Evolutionary conservation across 495 filamentous ascomycete species (phyloP).

Genomic region (Neurospora sp.): DNA sequence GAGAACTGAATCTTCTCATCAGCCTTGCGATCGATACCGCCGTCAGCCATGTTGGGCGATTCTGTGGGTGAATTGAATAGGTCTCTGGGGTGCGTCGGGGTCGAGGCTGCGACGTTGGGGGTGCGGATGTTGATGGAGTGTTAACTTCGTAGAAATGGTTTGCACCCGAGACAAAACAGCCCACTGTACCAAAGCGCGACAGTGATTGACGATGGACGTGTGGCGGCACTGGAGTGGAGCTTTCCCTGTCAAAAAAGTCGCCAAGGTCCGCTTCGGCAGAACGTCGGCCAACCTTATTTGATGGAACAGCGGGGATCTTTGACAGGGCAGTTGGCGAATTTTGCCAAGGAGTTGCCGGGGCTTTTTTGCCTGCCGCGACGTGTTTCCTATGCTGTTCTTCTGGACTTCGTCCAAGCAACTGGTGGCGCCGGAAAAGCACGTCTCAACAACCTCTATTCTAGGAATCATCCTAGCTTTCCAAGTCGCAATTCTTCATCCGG

Average conservation of each 20-base stretch:
- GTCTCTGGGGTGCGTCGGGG: neutral
- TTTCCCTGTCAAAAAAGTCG: neutral
- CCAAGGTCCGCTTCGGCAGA: neutral
- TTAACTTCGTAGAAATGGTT: neutral
- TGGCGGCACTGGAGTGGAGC: neutral
- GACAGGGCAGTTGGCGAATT: neutral
- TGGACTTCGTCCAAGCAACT: neutral
- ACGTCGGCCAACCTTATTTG: neutral
- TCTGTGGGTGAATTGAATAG: conserved; percentile 17
- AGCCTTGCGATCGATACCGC: conserved; percentile 75
- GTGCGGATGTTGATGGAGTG: conserved; percentile 1
- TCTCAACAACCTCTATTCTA: neutral
- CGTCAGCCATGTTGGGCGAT: conserved; percentile 61
- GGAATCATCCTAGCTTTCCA: neutral
- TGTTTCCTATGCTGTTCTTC: neutral
- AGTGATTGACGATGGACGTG: conserved; percentile 1
- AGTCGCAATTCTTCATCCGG: neutral
- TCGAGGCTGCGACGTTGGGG: neutral
- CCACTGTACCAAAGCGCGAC: neutral
- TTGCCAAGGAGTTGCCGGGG: neutral
- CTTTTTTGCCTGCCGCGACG: neutral
- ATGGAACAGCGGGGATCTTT: neutral
- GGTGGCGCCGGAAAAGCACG: neutral
- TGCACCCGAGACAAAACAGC: neutral
- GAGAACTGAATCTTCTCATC: conserved; percentile 97